Evolutionary conservation across 164 flowering plant genomes (phyloP).

Genomic region (Stephania yunnanensis): DNA sequence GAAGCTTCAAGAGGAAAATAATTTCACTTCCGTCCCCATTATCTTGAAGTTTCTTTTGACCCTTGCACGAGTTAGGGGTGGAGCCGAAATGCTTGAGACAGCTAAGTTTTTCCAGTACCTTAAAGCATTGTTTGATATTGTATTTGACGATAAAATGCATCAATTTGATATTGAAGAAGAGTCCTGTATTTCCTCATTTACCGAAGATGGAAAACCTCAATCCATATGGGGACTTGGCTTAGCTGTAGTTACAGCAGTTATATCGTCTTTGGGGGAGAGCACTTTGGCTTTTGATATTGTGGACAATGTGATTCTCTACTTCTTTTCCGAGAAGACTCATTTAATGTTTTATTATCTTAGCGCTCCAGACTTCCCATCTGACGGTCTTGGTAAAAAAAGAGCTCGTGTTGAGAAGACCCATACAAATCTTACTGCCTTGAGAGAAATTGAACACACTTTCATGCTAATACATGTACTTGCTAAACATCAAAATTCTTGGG

Average conservation of each 20-base stretch:
- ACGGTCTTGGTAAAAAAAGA: constrained; percentile 68
- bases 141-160: constrained; percentile 27
- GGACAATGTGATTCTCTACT: constrained; percentile 49
- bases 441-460: constrained; percentile 72
- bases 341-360: constrained; percentile 53
- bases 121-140: constrained; percentile 41
- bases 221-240: constrained; percentile 74
- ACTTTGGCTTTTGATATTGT: constrained; percentile 37
- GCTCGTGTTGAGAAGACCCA: constrained; percentile 49
- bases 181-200: constrained; percentile 16
- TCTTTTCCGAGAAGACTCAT: constrained; percentile 63
- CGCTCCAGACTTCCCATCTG: constrained; percentile 64
- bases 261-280: constrained; percentile 62
- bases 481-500: constrained; percentile 63
- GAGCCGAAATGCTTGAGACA: constrained; percentile 71
- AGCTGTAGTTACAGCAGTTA: constrained; percentile 68
- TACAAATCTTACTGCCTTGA: constrained; percentile 52
- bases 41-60: constrained; percentile 73
- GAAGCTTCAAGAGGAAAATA: constrained; percentile 52
- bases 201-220: constrained; percentile 41
- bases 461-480: constrained; percentile 65
- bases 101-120: constrained; percentile 55
- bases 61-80: constrained; percentile 62
- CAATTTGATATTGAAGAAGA: constrained; percentile 22
- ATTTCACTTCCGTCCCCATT: constrained; percentile 32